phyloP scores from a whole-genome alignment of 2,329 filamentous ascomycete genomes.

The Penicillium psychrosexuale region DNA sequence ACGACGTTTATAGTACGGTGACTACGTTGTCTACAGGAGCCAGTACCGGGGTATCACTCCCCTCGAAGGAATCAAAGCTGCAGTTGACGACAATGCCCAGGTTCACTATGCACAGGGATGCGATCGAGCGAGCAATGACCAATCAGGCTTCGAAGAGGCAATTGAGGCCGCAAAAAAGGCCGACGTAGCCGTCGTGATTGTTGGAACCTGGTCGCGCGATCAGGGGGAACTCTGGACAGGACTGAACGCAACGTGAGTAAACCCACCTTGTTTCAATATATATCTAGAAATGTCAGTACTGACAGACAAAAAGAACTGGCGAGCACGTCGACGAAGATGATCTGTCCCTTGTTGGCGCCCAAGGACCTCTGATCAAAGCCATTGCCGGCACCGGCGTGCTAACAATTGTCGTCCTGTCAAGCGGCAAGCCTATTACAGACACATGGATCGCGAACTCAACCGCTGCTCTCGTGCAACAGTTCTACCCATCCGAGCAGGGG shows the following conservation, averaged over 20 bases:
- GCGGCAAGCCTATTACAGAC: conserved; percentile 70
- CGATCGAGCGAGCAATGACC: conserved; percentile 68
- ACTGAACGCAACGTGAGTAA: conserved; percentile 60
- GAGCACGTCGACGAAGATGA: conserved; percentile 67
- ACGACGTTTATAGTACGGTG: conserved; percentile 55
- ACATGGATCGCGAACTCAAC: conserved; percentile 67
- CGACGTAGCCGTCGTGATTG: conserved; percentile 69
- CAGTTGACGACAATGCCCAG: conserved; percentile 54
- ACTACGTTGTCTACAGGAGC: conserved; percentile 67
- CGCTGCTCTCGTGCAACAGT: conserved; percentile 67
- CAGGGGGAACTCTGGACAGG: conserved; percentile 68
- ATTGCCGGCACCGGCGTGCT: conserved; percentile 66
- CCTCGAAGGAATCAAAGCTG: conserved; percentile 63
- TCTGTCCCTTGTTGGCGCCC: conserved; percentile 67
- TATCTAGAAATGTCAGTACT: neutral
- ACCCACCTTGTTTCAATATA: neutral
- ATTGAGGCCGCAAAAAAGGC: conserved; percentile 63
- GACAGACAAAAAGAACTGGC: conserved; percentile 49
- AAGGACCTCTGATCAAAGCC: conserved; percentile 63
- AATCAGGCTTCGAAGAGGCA: conserved; percentile 66
- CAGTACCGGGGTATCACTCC: conserved; percentile 66
- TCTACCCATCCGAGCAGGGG: conserved; percentile 69
- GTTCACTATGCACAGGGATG: conserved; percentile 68
- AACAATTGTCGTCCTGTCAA: conserved; percentile 65
- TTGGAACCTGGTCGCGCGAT: conserved; percentile 73